phyloP scores from a whole-genome alignment of 768 basidiomycete genomes.

The Lepiota venenata region DNA sequence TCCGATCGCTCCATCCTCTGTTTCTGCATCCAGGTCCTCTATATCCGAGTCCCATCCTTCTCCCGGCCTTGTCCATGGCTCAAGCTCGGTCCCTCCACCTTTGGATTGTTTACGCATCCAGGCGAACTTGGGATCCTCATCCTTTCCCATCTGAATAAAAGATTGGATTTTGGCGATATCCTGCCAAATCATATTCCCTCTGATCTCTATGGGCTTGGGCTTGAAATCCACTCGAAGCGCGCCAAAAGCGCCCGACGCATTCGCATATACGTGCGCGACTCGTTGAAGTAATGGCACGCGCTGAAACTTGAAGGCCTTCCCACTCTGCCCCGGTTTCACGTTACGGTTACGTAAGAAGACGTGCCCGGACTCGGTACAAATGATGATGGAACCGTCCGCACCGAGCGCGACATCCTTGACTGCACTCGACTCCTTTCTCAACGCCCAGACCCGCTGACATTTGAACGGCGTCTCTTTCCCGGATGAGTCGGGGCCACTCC shows the following conservation, averaged over 20 bases:
- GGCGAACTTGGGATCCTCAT: background rate
- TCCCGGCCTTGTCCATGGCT: too few relatives aligned
- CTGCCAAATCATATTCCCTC: constrained; percentile 48
- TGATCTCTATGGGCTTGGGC: constrained; percentile 50
- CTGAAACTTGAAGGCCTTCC: constrained; percentile 72
- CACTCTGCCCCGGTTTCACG: constrained; percentile 21
- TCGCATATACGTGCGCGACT: constrained; percentile 80
- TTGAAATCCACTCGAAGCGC: constrained; percentile 75
- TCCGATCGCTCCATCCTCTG: constrained; percentile 33
- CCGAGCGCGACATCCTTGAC: constrained; percentile 91
- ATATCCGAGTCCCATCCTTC: constrained; percentile 15
- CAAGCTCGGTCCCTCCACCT: background rate
- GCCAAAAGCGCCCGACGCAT: constrained; percentile 84
- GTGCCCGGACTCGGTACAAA: constrained; percentile 94
- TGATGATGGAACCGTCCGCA: constrained; percentile 80
- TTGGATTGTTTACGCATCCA: background rate
- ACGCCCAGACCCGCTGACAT: constrained; percentile 89
- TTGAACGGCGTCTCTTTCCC: constrained; percentile 46
- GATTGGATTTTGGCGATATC: constrained; percentile 71
- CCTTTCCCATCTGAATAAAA: constrained; percentile 33
- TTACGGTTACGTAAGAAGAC: constrained; percentile 81
- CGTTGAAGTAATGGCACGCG: constrained; percentile 82
- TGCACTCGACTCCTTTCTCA: constrained; percentile 82
- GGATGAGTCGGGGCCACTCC: constrained; percentile 25
- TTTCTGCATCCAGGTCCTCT: constrained; percentile 29